Conservation (phyloP, 1,139 yeast genomes). For the Protomyces inouyei region DNA sequence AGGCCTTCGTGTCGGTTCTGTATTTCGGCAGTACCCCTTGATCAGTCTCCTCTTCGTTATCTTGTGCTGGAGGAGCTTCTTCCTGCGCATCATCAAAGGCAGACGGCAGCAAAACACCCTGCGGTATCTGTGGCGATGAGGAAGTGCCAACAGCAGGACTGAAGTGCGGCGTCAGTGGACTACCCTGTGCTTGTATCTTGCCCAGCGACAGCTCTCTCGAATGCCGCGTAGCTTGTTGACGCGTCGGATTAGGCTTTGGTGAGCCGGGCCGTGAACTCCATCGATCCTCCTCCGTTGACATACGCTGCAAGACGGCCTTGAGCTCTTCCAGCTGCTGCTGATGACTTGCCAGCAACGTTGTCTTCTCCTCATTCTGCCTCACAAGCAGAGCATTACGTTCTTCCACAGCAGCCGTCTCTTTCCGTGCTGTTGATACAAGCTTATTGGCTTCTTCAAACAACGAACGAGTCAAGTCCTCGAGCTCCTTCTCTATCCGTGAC, state of each 20-base stretch:
- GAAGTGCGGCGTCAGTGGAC: constrained; percentile 13
- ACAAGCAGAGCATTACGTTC: constrained; percentile 51
- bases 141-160: not conserved
- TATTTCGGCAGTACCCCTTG: not conserved
- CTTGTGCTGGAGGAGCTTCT: not conserved
- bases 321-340: constrained; percentile 67
- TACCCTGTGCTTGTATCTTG: constrained; percentile 3
- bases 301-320: constrained; percentile 52
- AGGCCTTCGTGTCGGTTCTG: not conserved
- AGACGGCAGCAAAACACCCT: not conserved
- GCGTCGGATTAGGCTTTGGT: constrained; percentile 9
- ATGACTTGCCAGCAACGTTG: constrained; percentile 58
- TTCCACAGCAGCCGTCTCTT: constrained; percentile 41
- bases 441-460: constrained; percentile 66
- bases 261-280: constrained; percentile 9
- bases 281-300: constrained; percentile 37
- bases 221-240: constrained; percentile 6
- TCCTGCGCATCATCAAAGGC: not conserved
- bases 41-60: not conserved
- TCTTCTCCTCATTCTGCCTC: constrained; percentile 68
- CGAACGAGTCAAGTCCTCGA: constrained; percentile 63
- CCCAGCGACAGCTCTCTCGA: constrained; percentile 4
- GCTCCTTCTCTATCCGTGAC: constrained; percentile 54
- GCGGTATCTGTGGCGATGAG: not conserved
- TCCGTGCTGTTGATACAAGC: constrained; percentile 64